Evolutionary conservation across 2,329 filamentous ascomycete species (phyloP), one percentile per base, ranked within the genome.

Genomic region (Aspergillus vadensis): DNA sequence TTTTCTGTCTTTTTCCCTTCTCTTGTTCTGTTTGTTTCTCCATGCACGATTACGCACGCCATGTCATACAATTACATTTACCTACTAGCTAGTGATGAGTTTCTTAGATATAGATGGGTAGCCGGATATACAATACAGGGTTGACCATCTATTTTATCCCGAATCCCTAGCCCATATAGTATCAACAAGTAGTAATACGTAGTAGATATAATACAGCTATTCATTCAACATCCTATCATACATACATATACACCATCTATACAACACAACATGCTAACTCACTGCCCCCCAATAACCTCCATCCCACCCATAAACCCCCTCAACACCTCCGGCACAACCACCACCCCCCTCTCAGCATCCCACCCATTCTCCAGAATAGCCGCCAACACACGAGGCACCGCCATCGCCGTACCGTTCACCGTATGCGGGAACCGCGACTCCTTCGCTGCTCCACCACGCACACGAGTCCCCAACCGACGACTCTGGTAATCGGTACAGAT

Each of bases 401-500:
- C 95, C 69, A 98, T 81, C 0, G 94, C 95, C 1, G 95, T 99
- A 0, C 94, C 96, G 74, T 99, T 99, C 39, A 96, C 83, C 0
- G 95, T 99, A 79, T 91, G 92, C 14, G 93, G 92, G 74, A 92
- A 98, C 1, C 83, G 82, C 43, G 89, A 78, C 71, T 80, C 79
- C 63, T 74, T 75, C 6, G 68, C 58, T 17, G 74, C 77, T 43
- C 77, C 78, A 55, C 77, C 80, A 63, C 88, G 87, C 49, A 91
- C 81, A 43, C 90, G 85, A 14, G 95, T 97, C 27, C 86, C 88
- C 38, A 99, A 81, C 15, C 95, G 85, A 27, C 95, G 84, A 25
- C 86, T 90, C 80, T 99, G 95, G 78, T 98, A 99, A 76, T 99
- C 95, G 1, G 91, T 95, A 78, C 95, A 99, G 68, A 94, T 88